Evolutionary conservation across 495 filamentous ascomycete genomes (phyloP).

Genomic region (Podospora pseudoanserina): DNA sequence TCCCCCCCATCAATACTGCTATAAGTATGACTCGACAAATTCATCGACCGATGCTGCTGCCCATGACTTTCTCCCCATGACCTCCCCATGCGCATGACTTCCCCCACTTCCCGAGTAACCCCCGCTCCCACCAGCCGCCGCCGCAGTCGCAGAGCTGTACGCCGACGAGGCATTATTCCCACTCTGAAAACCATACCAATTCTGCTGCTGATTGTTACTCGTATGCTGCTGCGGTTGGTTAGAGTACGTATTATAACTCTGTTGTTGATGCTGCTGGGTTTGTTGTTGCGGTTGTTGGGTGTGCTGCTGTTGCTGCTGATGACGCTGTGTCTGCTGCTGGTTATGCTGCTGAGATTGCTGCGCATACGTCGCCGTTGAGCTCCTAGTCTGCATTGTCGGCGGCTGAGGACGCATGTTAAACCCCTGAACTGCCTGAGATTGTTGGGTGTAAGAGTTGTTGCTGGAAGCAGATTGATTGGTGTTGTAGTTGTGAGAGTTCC

Average conservation of each 20-base stretch:
- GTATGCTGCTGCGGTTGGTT: constrained; percentile 18
- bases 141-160: constrained; percentile 21
- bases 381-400: constrained; percentile 18
- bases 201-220: constrained; percentile 16
- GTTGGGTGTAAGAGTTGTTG: constrained; percentile 18
- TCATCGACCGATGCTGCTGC: constrained; percentile 30
- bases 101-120: constrained; percentile 18
- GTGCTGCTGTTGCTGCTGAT: constrained; percentile 12
- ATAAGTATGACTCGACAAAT: constrained; percentile 32
- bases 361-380: constrained; percentile 19
- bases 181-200: constrained; percentile 23
- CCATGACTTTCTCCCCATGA: constrained; percentile 4
- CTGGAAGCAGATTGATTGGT: constrained; percentile 14
- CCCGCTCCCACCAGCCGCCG: constrained; percentile 9
- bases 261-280: constrained; percentile 11
- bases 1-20: constrained; percentile 29
- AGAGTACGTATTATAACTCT: constrained; percentile 17
- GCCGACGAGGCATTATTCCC: constrained; percentile 13
- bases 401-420: constrained; percentile 29
- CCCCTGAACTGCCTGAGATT: constrained; percentile 24
- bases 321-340: constrained; percentile 21
- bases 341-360: constrained; percentile 28
- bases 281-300: constrained; percentile 10
- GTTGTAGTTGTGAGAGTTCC: constrained; percentile 24
- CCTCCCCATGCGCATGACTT: not conserved